Base-by-base conservation (phyloP, 164 flowering plant species). In the Vitis cinerea region DNA sequence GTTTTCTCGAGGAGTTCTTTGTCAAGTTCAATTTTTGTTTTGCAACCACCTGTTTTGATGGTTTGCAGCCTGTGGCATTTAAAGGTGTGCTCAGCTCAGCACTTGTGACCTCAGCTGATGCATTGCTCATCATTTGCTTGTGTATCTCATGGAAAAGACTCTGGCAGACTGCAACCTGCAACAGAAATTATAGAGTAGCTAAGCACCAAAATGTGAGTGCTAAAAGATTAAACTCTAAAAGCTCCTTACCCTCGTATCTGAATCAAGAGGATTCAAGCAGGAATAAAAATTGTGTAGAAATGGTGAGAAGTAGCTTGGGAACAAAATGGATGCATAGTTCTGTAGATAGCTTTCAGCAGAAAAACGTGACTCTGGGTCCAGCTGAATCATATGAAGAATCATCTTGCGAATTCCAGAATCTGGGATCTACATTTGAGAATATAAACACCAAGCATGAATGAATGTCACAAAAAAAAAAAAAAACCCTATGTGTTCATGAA, bases 381-480 rank as follows among this genome's bases (percentile, higher is more conserved):
- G 78, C 78, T 96, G 99, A 80, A 96, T 91, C 99, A 96, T 96
- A 80, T 96, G 99, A 66, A 89, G 97, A 69, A 96, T 90, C 97
- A 96, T 90, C 83, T 87, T 87, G 67, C 98, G 90, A 50, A 96
- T 78, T 77, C 95, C 97, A 80, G 86, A 68, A 86, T 96, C 97
- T 71, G 91, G 94, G 70, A 96, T 96, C 99, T 96, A 80, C 76
- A 74, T 10, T 37, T 66, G 69, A 10, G 37, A 58, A 9, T 11
- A 16, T 50, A 31, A 47, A n/a, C 29, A 67, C 31, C 31, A 48
- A 53, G 55, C 31, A 54, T 55, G 53, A 4, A 72, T 50, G 60
- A 3, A 61, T 15, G n/a, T 30, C n/a, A 16, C 1, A 10, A 64
- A 3, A 64, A n/a, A 19, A 31, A 64, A 16, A 29, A n/a, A 64